A percentile compares a stretch with the other conserved stretches of the same genome.
Evolutionary conservation across 2,329 filamentous ascomycete species (phyloP).

Genomic region (Colletotrichum cordylinicola): DNA sequence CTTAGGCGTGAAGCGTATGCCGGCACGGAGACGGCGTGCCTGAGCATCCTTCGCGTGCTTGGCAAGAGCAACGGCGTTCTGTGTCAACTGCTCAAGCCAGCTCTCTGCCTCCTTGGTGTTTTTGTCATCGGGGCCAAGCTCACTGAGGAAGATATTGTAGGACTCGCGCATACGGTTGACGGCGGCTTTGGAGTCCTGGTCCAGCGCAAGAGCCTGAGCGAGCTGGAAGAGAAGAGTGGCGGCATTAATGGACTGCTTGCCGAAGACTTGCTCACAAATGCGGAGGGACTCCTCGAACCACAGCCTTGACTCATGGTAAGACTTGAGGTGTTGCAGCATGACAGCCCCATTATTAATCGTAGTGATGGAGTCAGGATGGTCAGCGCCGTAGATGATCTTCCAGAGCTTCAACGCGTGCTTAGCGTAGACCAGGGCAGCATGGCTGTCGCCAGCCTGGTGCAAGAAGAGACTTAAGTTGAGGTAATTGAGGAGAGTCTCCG

Average conservation of each 20-base stretch:
- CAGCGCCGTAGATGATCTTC: constrained; percentile 94
- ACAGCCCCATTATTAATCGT: constrained; percentile 98
- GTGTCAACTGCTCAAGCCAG: constrained; percentile 95
- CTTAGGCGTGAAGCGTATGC: constrained; percentile 71
- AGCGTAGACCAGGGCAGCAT: constrained; percentile 84
- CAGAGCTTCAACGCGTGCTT: constrained; percentile 93
- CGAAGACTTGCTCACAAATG: constrained; percentile 89
- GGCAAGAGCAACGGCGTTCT: constrained; percentile 92
- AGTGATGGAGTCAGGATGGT: constrained; percentile 97
- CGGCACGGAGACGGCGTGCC: constrained; percentile 73
- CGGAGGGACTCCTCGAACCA: constrained; percentile 96
- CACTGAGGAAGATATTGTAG: constrained; percentile 90
- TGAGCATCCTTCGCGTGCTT: constrained; percentile 91
- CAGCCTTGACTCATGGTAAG: constrained; percentile 90
- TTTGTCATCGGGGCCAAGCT: constrained; percentile 88
- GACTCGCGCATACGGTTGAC: constrained; percentile 95
- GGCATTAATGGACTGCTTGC: constrained; percentile 88
- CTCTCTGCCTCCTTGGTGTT: constrained; percentile 98
- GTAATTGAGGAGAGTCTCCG: constrained; percentile 94
- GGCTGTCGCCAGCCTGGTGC: constrained; percentile 90
- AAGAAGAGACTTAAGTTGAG: constrained; percentile 94
- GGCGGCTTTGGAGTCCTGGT: constrained; percentile 90
- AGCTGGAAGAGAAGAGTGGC: constrained; percentile 97
- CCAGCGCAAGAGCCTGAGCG: constrained; percentile 92
- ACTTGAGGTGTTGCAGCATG: constrained; percentile 96